A percentile compares a stretch with the other conserved stretches of the same genome.
Conservation (phyloP, 805 yeast genomes). For the Starmerella scarabaei region DNA sequence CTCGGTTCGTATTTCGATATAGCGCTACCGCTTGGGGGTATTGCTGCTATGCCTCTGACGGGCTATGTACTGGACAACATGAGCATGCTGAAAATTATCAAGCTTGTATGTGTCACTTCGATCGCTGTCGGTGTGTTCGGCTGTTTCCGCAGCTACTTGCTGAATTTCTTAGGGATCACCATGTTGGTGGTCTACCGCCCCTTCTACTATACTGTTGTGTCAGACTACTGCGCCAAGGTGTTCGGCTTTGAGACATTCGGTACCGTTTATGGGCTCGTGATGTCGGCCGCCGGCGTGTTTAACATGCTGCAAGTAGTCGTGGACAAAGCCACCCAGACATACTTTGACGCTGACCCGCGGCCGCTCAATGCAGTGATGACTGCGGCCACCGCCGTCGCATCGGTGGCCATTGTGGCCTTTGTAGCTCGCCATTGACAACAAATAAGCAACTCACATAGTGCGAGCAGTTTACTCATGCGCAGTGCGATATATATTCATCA, state of each 20-base stretch:
- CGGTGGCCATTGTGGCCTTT: neutral
- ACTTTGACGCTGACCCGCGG: constrained; percentile 59
- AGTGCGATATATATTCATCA: no score
- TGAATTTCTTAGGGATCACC: constrained; percentile 57
- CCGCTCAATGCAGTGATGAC: constrained; percentile 59
- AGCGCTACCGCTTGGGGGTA: constrained; percentile 80
- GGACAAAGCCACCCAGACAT: constrained; percentile 57
- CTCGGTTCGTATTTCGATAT: constrained; percentile 70
- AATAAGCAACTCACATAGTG: no score
- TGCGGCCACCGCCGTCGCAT: constrained; percentile 26
- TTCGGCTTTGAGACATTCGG: constrained; percentile 91
- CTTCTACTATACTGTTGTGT: constrained; percentile 80
- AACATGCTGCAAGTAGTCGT: constrained; percentile 59
- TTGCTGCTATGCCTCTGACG: constrained; percentile 73
- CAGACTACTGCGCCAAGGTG: constrained; percentile 83
- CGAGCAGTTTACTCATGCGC: no score
- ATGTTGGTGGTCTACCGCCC: constrained; percentile 76
- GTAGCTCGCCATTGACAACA: neutral
- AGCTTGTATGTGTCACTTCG: constrained; percentile 39
- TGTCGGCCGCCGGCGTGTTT: constrained; percentile 69
- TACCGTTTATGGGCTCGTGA: constrained; percentile 75
- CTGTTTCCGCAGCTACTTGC: constrained; percentile 35
- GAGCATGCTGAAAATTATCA: constrained; percentile 45
- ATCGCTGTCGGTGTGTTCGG: constrained; percentile 61
- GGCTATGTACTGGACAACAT: constrained; percentile 68